phyloP scores from a whole-genome alignment of 176 grass and related monocot species.

The Rhynchospora pubera region DNA sequence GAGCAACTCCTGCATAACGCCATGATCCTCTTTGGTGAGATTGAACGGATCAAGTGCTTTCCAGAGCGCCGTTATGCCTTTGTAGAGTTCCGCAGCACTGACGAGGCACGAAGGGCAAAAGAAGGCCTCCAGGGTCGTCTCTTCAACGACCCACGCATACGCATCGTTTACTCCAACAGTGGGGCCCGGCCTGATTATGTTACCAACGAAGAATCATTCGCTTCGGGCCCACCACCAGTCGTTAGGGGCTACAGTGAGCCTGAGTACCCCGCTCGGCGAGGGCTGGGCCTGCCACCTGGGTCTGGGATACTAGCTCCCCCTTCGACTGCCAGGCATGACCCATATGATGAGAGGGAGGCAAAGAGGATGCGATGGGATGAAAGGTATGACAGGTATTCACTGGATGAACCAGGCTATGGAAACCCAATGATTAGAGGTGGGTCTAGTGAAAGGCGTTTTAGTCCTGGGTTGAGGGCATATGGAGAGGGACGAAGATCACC shows the following conservation, averaged over 20 bases:
- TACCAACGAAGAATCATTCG: slow-evolving; percentile 27
- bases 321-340: slow-evolving; percentile 10
- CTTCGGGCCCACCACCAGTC: slow-evolving; percentile 28
- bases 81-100: slow-evolving; percentile 65
- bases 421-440: slow-evolving; percentile 21
- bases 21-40: slow-evolving; percentile 75
- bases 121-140: slow-evolving; percentile 74
- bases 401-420: not conserved
- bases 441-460: slow-evolving; percentile 33
- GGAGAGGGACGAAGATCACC: slow-evolving; percentile 31
- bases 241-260: slow-evolving; percentile 39
- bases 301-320: slow-evolving; percentile 52
- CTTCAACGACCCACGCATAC: slow-evolving; percentile 76
- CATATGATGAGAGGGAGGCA: slow-evolving; percentile 42
- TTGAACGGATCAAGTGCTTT: slow-evolving; percentile 63
- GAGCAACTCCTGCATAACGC: slow-evolving; percentile 61
- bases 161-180: slow-evolving; percentile 71
- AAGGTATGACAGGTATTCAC: slow-evolving; percentile 16
- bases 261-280: slow-evolving; percentile 12
- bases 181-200: slow-evolving; percentile 37
- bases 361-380: slow-evolving; percentile 52
- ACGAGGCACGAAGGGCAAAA: slow-evolving; percentile 76
- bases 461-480: slow-evolving; percentile 47
- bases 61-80: slow-evolving; percentile 72
- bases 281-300: slow-evolving; percentile 25